Evolutionary conservation across 108 stramenopile genomes (phyloP).

Genomic region (Skeletonema tropicum): DNA sequence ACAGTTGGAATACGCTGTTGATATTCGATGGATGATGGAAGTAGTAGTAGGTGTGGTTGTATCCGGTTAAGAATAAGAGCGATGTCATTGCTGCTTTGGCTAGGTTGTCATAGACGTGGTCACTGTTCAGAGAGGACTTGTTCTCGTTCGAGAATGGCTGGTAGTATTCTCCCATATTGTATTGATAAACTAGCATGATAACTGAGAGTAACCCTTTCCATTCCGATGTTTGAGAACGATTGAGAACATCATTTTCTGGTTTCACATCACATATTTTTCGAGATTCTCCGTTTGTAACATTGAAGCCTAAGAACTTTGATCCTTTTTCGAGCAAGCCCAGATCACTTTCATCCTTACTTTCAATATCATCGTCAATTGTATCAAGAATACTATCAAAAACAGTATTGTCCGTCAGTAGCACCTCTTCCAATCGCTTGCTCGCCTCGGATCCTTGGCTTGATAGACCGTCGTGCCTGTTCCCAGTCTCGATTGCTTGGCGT

Average conservation of each 20-base stretch:
- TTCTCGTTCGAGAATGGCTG: slow-evolving; percentile 36
- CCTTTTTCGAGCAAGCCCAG: slow-evolving; percentile 6
- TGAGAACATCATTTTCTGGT: slow-evolving; percentile 55
- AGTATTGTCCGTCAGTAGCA: slow-evolving; percentile 21
- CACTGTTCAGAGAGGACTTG: slow-evolving; percentile 12
- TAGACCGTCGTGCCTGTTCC: slow-evolving; percentile 7
- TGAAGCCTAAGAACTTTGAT: slow-evolving; percentile 1
- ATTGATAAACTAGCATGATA: slow-evolving; percentile 81
- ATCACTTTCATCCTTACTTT: slow-evolving; percentile 13
- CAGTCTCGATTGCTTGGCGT: background rate
- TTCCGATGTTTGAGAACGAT: slow-evolving; percentile 85
- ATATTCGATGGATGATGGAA: slow-evolving; percentile 41
- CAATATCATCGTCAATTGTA: slow-evolving; percentile 26
- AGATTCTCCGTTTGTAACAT: background rate
- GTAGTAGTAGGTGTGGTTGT: slow-evolving; percentile 81
- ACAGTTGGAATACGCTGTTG: slow-evolving; percentile 47
- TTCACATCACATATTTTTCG: slow-evolving; percentile 1
- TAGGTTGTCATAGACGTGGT: slow-evolving; percentile 79
- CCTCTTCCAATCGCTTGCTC: slow-evolving; percentile 30
- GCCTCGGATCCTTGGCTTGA: slow-evolving; percentile 25
- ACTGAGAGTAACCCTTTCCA: slow-evolving; percentile 86
- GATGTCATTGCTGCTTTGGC: slow-evolving; percentile 74
- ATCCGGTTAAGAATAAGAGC: slow-evolving; percentile 89
- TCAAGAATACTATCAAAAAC: slow-evolving; percentile 15
- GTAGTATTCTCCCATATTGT: slow-evolving; percentile 68